phyloP scores from a whole-genome alignment of 116 monocot genomes.

The Cymodocea nodosa region DNA sequence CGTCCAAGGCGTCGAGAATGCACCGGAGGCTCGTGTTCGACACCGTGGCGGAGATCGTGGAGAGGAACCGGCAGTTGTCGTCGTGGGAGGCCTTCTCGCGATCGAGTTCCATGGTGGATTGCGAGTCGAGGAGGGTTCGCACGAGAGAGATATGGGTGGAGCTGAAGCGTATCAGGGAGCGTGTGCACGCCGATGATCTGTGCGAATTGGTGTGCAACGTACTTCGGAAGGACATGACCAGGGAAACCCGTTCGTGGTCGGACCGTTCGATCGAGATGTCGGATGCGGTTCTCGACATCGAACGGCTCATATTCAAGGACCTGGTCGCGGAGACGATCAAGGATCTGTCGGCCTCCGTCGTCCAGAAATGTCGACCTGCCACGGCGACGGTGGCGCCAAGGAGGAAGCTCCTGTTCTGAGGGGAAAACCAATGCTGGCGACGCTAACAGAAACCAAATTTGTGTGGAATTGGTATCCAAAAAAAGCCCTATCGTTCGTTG shows the following conservation, averaged over 20 bases:
- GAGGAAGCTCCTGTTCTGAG: slow-evolving; percentile 2
- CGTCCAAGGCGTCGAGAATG: slow-evolving; percentile 10
- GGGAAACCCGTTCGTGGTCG: slow-evolving; percentile 14
- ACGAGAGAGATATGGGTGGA: slow-evolving; percentile 48
- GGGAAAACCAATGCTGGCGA: no score
- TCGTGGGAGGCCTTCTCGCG: slow-evolving; percentile 39
- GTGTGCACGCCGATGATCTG: slow-evolving; percentile 25
- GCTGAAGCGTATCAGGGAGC: slow-evolving; percentile 27
- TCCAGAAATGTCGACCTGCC: neutral
- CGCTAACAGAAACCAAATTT: no score
- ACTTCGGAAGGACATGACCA: slow-evolving; percentile 42
- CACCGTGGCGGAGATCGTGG: slow-evolving; percentile 45
- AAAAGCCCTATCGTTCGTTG: no score
- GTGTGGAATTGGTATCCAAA: neutral
- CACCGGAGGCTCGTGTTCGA: slow-evolving; percentile 67
- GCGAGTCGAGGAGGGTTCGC: neutral
- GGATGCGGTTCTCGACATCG: slow-evolving; percentile 66
- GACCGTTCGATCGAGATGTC: slow-evolving; percentile 38
- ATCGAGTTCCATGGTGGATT: slow-evolving; percentile 1
- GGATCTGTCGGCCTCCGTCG: neutral
- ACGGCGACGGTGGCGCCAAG: neutral
- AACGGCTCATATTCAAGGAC: slow-evolving; percentile 71
- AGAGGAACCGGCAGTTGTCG: slow-evolving; percentile 19
- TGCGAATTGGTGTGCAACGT: slow-evolving; percentile 36
- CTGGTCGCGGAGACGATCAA: slow-evolving; percentile 39